phyloP scores from a whole-genome alignment of 2,329 filamentous ascomycete genomes.

The Colletotrichum falcatum region DNA sequence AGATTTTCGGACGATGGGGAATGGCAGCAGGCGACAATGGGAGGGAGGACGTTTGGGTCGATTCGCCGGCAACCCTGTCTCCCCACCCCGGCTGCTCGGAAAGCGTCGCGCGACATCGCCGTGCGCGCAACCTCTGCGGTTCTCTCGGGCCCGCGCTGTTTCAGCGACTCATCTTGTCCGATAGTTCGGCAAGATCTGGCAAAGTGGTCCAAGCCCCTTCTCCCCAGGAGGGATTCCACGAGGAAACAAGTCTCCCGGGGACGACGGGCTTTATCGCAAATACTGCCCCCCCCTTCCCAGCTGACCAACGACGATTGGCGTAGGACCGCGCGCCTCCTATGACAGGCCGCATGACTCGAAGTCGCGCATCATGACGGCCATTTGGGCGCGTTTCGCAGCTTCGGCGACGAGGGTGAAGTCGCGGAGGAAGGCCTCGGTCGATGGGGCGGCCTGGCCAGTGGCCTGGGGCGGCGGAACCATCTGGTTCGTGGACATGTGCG shows the following conservation, averaged over 20 bases:
- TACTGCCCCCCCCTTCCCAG: no score
- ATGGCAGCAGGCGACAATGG: neutral
- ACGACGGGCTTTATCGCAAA: neutral
- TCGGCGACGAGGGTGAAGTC: conserved; percentile 91
- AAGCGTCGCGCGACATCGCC: neutral
- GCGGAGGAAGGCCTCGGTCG: conserved; percentile 74
- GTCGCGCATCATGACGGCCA: conserved; percentile 89
- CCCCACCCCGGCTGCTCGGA: neutral
- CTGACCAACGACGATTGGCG: neutral
- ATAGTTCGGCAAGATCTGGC: conserved; percentile 9
- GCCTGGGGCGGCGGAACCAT: conserved; percentile 44
- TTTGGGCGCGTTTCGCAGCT: conserved; percentile 91
- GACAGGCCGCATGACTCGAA: conserved; percentile 78
- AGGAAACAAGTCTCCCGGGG: conserved; percentile 5
- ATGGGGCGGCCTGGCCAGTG: conserved; percentile 49
- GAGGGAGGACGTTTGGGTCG: neutral
- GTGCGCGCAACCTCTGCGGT: conserved; percentile 16
- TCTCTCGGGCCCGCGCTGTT: conserved; percentile 28
- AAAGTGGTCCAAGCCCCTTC: conserved; percentile 1
- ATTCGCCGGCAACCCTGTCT: neutral
- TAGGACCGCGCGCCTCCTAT: conserved; percentile 10
- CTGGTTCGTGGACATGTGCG: conserved; percentile 47
- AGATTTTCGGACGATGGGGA: neutral
- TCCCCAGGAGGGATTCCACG: neutral
- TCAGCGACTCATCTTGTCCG: conserved; percentile 29